phyloP scores from a whole-genome alignment of 2,329 filamentous ascomycete species.

The Dothistroma pini region DNA sequence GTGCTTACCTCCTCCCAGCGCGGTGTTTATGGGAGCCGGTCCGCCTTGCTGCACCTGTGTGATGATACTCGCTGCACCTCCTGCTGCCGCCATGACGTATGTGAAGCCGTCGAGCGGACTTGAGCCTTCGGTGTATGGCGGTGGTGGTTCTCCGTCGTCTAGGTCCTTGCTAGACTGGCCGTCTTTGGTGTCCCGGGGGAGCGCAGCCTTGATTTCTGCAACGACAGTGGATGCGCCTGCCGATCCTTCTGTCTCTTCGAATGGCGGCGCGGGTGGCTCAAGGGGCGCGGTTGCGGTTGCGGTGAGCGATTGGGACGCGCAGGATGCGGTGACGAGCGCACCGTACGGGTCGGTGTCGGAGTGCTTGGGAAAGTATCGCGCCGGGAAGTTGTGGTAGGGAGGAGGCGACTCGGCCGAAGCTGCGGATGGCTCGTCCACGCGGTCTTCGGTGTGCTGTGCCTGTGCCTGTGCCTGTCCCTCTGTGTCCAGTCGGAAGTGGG shows the following conservation, averaged over 20 bases:
- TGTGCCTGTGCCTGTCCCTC: constrained; percentile 10
- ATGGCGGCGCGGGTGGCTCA: constrained; percentile 39
- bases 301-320: constrained; percentile 41
- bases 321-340: constrained; percentile 35
- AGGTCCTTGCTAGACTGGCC: constrained; percentile 67
- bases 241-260: constrained; percentile 35
- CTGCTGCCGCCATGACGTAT: constrained; percentile 97
- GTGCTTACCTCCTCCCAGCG: constrained; percentile 59
- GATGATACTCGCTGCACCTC: constrained; percentile 96
- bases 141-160: constrained; percentile 86
- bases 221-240: constrained; percentile 52
- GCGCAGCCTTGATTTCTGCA: constrained; percentile 77
- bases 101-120: constrained; percentile 90
- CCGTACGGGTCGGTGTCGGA: constrained; percentile 47
- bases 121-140: constrained; percentile 90
- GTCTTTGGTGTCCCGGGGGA: constrained; percentile 77
- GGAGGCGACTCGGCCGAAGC: constrained; percentile 55
- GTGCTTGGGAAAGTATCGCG: constrained; percentile 56
- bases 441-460: constrained; percentile 13
- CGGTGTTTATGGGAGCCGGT: constrained; percentile 75
- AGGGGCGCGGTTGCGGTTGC: constrained; percentile 40
- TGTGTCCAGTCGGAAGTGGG: constrained; percentile 29
- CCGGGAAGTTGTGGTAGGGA: constrained; percentile 60
- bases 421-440: constrained; percentile 28
- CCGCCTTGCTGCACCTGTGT: constrained; percentile 97